Evolutionary conservation across 1,284 basidiomycete species (phyloP).

Genomic region (Melanopsichium pennsylvanicum): DNA sequence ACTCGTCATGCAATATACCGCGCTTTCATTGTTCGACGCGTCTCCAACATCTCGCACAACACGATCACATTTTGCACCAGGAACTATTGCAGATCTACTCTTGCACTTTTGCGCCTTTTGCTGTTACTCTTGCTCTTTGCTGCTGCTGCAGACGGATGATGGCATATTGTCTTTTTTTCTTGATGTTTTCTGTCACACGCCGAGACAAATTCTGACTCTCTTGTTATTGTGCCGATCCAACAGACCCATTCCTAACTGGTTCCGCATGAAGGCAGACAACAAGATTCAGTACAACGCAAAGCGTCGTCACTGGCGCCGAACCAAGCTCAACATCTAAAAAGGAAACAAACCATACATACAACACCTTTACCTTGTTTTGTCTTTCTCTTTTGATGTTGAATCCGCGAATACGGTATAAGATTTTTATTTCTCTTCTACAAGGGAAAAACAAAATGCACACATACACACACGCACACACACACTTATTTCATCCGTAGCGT

Average conservation of each 20-base stretch:
- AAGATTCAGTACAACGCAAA: constrained; percentile 80
- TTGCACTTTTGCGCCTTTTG: background rate
- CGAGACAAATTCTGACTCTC: constrained; percentile 25
- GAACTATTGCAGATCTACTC: background rate
- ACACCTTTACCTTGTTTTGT: too few relatives aligned
- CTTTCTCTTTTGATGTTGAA: background rate
- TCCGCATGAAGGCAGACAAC: constrained; percentile 93
- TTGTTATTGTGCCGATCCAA: too few relatives aligned
- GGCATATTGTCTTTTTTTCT: background rate
- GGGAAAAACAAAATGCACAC: too few relatives aligned
- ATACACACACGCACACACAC: too few relatives aligned
- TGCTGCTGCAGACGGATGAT: background rate
- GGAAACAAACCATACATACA: too few relatives aligned
- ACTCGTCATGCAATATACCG: too few relatives aligned
- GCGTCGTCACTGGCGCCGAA: constrained; percentile 64
- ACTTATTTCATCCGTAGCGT: background rate
- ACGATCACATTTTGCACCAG: too few relatives aligned
- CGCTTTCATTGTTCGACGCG: too few relatives aligned
- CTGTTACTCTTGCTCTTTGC: background rate
- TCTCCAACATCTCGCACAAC: too few relatives aligned
- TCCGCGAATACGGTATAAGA: too few relatives aligned
- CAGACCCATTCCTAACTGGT: constrained; percentile 97
- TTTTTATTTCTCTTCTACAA: too few relatives aligned
- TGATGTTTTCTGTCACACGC: too few relatives aligned
- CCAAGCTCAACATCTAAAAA: constrained; percentile 63